Base-by-base conservation (phyloP, 768 basidiomycete species). In the Suillus paluster region DNA sequence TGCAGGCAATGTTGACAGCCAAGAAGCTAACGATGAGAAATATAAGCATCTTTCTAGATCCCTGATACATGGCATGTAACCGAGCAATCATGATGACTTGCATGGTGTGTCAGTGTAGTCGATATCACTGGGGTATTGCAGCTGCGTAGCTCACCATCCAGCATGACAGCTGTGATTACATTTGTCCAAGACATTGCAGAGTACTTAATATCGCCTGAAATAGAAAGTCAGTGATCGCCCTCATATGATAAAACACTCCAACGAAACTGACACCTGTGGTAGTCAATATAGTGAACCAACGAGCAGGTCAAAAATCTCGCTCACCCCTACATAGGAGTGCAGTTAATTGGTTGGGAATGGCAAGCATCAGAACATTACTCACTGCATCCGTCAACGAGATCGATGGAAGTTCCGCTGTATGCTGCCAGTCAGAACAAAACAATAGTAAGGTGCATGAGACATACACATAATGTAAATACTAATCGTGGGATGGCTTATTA, bases 151-250 rank as follows among this genome's bases (percentile, higher is more conserved):
- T 30, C 30, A 30, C 30, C 30, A 6, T 6, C 30, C 30, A 30
- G 30, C 30, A 30, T 30, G 30, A 30, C 30, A 30, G 30, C 3
- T 30, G 6, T 6, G 30, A 6, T 6, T 6, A 30, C 30, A 30
- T 30, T 30, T 30, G 30, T 30, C 30, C 30, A 30, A 30, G 4
- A 3, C 6, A 30, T 30, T 30, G 30, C 30, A 6, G 3, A 30
- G 30, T 3, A 30, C 6, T 3, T 30, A 30, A 30, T 30, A 30
- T 6, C 92, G 17, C 41, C 41, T 42, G 6, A 42, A 42, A 42
- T 6, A 19, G 17, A 0, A 5, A 56, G 90, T 52, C 6, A 3
- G 30, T 30, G 30, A 10, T 25, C 8, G 6, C 19, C 17, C 19
- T 19, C 5, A 19, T 30, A 8, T 5, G 3, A n/a, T 7, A 8